Conservation (phyloP, 2,329 filamentous ascomycete genomes). For the Botrytis fabae region DNA sequence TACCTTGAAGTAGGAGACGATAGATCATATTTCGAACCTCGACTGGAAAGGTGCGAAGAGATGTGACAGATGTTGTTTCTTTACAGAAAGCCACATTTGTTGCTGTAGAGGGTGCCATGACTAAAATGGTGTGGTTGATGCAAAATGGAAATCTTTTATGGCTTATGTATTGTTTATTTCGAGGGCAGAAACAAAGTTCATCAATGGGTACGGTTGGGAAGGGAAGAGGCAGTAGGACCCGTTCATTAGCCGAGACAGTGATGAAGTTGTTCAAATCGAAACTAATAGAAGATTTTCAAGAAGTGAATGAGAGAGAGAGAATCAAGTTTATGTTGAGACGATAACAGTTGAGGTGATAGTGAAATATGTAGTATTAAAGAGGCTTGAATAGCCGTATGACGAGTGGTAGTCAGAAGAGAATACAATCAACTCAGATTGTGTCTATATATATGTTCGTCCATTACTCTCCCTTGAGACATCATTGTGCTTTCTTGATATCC, state of each 20-base stretch:
- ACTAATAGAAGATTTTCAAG: neutral
- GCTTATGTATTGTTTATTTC: neutral
- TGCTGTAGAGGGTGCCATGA: neutral
- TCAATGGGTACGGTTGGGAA: neutral
- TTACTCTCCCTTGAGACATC: constrained; percentile 20
- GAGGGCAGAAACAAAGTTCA: neutral
- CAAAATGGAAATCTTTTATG: neutral
- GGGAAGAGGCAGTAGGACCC: neutral
- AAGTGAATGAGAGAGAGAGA: neutral
- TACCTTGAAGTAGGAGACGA: neutral
- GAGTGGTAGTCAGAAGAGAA: too few species aligned
- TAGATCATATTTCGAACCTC: constrained; percentile 10
- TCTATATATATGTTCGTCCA: neutral
- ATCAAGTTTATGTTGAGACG: neutral
- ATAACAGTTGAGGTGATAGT: neutral
- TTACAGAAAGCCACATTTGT: neutral
- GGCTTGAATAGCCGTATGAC: neutral
- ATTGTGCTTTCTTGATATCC: constrained; percentile 31
- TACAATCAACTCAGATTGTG: constrained; percentile 1
- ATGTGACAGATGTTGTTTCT: neutral
- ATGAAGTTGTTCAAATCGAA: neutral
- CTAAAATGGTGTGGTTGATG: neutral
- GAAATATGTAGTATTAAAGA: neutral
- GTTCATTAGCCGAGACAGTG: neutral
- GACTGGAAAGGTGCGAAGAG: neutral